These are phyloP conservation scores for Picocystis salinarum DNA, from an alignment of 139 green algal species.

Conservation along the genomic window DNA sequence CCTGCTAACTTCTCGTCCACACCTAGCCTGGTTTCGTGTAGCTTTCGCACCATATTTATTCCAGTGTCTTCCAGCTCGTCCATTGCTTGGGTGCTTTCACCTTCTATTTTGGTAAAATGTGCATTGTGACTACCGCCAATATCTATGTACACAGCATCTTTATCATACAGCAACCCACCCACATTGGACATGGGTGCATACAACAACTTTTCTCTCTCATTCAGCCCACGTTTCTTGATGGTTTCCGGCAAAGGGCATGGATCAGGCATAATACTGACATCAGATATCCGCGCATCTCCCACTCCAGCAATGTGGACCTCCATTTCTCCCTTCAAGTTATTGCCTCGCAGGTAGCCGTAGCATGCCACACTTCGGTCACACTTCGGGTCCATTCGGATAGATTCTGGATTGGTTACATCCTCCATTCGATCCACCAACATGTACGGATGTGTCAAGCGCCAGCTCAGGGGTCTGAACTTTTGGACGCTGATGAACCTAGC, in stretches of 20 bases:
- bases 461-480: constrained; percentile 84
- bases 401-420: constrained; percentile 67
- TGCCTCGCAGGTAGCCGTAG: constrained; percentile 83
- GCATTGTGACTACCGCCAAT: too few relatives aligned
- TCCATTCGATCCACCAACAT: constrained; percentile 76
- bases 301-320: constrained; percentile 77
- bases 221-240: constrained; percentile 49
- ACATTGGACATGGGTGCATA: constrained; percentile 92
- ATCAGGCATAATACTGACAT: constrained; percentile 66
- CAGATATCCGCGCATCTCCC: constrained; percentile 51
- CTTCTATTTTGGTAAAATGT: constrained; percentile 86
- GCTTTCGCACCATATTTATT: constrained; percentile 70
- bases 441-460: constrained; percentile 75
- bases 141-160: constrained; percentile 93
- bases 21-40: constrained; percentile 35
- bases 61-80: too few relatives aligned
- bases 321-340: constrained; percentile 42
- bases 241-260: constrained; percentile 79
- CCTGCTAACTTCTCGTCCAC: constrained; percentile 87
- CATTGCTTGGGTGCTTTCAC: too few relatives aligned
- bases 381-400: constrained; percentile 40
- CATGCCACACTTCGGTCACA: constrained; percentile 68
- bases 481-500: constrained; percentile 80
- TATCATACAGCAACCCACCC: constrained; percentile 89
- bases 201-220: constrained; percentile 71